phyloP scores from a whole-genome alignment of 2,329 filamentous ascomycete species.

The Diaporthe velutina region DNA sequence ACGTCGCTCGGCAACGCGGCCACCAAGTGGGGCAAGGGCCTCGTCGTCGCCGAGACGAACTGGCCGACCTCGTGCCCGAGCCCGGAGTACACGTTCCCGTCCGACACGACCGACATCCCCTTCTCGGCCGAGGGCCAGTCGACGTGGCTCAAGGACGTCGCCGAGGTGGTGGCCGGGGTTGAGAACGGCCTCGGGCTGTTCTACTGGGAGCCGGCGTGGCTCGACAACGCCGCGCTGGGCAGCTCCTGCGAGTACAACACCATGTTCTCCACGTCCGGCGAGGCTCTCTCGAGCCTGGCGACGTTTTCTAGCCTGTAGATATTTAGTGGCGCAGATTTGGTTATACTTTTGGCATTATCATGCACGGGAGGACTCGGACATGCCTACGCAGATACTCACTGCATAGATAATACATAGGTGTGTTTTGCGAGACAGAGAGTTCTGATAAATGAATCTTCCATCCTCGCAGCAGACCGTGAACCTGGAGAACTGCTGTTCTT shows the following conservation, averaged over 20 bases:
- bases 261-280: slow-evolving; percentile 37
- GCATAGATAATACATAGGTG: not conserved
- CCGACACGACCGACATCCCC: slow-evolving; percentile 70
- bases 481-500: not conserved
- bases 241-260: slow-evolving; percentile 73
- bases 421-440: not conserved
- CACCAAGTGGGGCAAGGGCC: slow-evolving; percentile 71
- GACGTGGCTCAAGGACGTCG: slow-evolving; percentile 72
- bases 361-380: not conserved
- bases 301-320: slow-evolving; percentile 31
- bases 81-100: slow-evolving; percentile 70
- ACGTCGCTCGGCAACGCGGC: slow-evolving; percentile 70
- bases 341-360: not conserved
- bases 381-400: not conserved
- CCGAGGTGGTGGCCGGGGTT: slow-evolving; percentile 65
- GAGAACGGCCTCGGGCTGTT: slow-evolving; percentile 71
- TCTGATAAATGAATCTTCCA: not conserved
- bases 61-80: slow-evolving; percentile 76
- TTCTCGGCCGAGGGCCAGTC: slow-evolving; percentile 74
- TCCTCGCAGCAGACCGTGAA: not conserved
- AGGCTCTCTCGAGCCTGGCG: slow-evolving; percentile 37
- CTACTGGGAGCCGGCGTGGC: slow-evolving; percentile 82
- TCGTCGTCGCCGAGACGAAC: slow-evolving; percentile 79
- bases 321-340: not conserved
- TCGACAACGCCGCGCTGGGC: slow-evolving; percentile 74